Conservation (phyloP, 108 stramenopile species). For the Cyclotella distinguenda region DNA sequence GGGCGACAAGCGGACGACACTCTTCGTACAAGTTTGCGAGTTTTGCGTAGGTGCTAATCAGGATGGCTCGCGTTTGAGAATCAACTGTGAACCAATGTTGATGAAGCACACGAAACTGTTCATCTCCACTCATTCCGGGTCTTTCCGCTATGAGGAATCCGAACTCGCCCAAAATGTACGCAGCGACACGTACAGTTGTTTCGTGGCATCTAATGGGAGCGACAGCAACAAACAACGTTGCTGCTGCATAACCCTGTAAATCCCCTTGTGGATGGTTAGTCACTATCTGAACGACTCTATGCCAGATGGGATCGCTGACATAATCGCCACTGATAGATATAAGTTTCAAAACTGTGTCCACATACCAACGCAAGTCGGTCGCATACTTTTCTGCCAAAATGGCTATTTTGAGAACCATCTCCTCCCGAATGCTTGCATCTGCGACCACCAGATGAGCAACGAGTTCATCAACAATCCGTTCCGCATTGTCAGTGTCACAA, state of each 20-base stretch:
- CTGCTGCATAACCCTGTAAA: slow-evolving; percentile 93
- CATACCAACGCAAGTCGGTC: slow-evolving; percentile 94
- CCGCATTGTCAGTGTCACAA: slow-evolving; percentile 93
- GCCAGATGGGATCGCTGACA: slow-evolving; percentile 97
- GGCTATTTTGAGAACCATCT: slow-evolving; percentile 98
- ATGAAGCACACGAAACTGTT: slow-evolving; percentile 93
- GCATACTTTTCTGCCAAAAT: slow-evolving; percentile 98
- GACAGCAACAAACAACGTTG: slow-evolving; percentile 82
- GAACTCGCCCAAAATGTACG: slow-evolving; percentile 97
- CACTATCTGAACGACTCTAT: slow-evolving; percentile 97
- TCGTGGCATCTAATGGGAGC: slow-evolving; percentile 88
- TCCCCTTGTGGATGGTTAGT: slow-evolving; percentile 94
- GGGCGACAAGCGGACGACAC: slow-evolving; percentile 85
- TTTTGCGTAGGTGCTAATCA: slow-evolving; percentile 94
- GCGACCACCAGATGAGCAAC: slow-evolving; percentile 87
- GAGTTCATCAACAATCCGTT: slow-evolving; percentile 92
- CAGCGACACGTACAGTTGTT: slow-evolving; percentile 88
- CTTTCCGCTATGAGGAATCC: slow-evolving; percentile 95
- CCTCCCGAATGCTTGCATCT: slow-evolving; percentile 92
- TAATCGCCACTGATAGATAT: slow-evolving; percentile 94
- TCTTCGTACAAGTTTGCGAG: slow-evolving; percentile 94
- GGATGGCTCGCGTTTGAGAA: slow-evolving; percentile 73
- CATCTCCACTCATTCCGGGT: slow-evolving; percentile 88
- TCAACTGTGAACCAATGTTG: slow-evolving; percentile 90
- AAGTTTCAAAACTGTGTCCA: slow-evolving; percentile 95